Conservation (phyloP, 768 basidiomycete genomes). For the Boletus fagicola region DNA sequence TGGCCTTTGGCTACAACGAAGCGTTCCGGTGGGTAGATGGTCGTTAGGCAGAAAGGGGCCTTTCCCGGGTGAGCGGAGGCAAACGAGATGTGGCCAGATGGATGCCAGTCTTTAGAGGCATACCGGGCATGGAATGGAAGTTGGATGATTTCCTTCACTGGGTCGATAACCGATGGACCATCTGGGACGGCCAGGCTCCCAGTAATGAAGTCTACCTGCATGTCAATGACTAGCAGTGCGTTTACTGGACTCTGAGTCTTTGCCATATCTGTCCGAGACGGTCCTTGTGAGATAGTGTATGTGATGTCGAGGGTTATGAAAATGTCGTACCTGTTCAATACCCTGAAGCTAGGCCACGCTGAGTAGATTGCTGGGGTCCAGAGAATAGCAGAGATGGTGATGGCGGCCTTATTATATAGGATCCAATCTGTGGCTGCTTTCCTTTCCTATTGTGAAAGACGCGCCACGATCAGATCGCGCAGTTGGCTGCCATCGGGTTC, state of each 20-base stretch:
- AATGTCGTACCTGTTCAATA: not conserved
- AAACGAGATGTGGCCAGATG: slow-evolving; percentile 69
- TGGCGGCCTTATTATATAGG: not conserved
- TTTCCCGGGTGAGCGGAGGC: slow-evolving; percentile 46
- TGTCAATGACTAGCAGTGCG: slow-evolving; percentile 71
- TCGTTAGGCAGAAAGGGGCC: slow-evolving; percentile 41
- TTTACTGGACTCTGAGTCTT: slow-evolving; percentile 11
- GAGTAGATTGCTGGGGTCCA: not conserved
- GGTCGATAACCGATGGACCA: slow-evolving; percentile 55
- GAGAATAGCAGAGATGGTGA: not conserved
- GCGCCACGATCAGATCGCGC: not conserved
- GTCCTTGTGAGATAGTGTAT: not conserved
- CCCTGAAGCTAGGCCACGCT: not conserved
- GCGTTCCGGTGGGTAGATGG: slow-evolving; percentile 33
- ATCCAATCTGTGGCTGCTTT: not conserved
- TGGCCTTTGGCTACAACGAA: slow-evolving; percentile 31
- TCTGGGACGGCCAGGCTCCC: slow-evolving; percentile 71
- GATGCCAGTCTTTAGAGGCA: slow-evolving; percentile 61
- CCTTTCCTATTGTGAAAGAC: not conserved
- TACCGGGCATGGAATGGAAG: slow-evolving; percentile 52
- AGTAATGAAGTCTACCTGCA: slow-evolving; percentile 81
- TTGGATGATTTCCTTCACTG: slow-evolving; percentile 56
- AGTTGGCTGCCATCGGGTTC: not conserved
- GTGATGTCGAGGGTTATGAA: not conserved
- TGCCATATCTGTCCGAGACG: slow-evolving; percentile 17